Base-by-base conservation (phyloP, 148 eudicot genomes). In the Cornus suecica region DNA sequence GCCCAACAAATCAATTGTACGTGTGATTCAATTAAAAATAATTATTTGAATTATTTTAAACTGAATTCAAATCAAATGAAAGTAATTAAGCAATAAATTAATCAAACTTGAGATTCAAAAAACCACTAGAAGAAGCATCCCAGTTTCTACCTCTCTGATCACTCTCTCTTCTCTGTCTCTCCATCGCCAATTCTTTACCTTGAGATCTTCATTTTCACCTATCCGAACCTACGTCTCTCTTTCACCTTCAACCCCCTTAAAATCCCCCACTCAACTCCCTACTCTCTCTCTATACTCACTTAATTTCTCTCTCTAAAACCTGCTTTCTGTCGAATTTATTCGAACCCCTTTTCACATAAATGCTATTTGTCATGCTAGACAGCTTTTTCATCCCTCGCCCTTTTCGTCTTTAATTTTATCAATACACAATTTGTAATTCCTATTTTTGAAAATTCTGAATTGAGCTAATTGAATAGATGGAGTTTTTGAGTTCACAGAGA, bases 121-220 rank as follows among this genome's bases (percentile, higher is more conserved):
- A 67, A 68, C 76, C 32, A 41, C 31, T 32, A 2, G 34, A 84
- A 78, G 87, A 84, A 87, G 80, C 82, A 84, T 77, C 82, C 86
- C 54, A 71, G 70, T 70, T 66, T 71, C 79, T 56, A 25, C 69
- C 60, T 42, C 34, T 68, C 24, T 11, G 31, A 2, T 51, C 27
- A 20, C 45, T 51, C 65, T 2, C 42, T 31, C 0, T 41, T 54
- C 28, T 6, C n/a, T 52, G 58, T 7, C 14, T 58, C 54, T 48
- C 54, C 54, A 48, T 48, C 3, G 54, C 54, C 54, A 48, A 11
- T 48, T 56, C 62, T 58, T 58, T 11, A 58, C 75, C 83, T 90
- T 79, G 96, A 91, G 93, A 91, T 91, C 92, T 80, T 91, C 91
- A 91, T 91, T 91, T 80, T 91, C 91, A 86, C 77, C 67, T 34